Evolutionary conservation across 805 yeast genomes (phyloP).

Genomic region (Starmerella etchellsii): DNA sequence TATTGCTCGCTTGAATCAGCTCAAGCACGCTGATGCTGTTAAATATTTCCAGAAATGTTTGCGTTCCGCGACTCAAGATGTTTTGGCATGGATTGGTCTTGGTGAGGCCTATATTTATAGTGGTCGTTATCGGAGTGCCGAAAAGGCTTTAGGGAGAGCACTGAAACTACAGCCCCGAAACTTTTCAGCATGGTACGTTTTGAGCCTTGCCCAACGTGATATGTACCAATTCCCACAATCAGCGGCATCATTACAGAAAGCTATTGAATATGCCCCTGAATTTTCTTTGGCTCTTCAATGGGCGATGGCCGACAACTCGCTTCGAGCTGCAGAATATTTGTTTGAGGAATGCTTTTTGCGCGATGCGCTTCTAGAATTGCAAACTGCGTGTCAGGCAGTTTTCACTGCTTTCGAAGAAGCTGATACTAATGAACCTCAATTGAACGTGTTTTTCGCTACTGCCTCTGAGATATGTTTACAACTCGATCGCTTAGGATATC

Average conservation of each 20-base stretch:
- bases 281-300: slow-evolving; percentile 43
- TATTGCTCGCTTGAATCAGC: slow-evolving; percentile 54
- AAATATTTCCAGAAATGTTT: slow-evolving; percentile 82
- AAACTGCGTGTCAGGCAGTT: slow-evolving; percentile 36
- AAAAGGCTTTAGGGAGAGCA: slow-evolving; percentile 65
- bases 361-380: slow-evolving; percentile 42
- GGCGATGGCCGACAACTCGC: slow-evolving; percentile 31
- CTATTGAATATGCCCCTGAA: slow-evolving; percentile 11
- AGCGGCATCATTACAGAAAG: slow-evolving; percentile 31
- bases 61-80: slow-evolving; percentile 46
- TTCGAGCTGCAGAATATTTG: slow-evolving; percentile 37
- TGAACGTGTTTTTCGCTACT: slow-evolving; percentile 6
- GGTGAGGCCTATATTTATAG: slow-evolving; percentile 87
- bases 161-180: slow-evolving; percentile 39
- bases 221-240: slow-evolving; percentile 58
- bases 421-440: not conserved
- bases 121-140: slow-evolving; percentile 78
- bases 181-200: slow-evolving; percentile 53
- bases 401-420: slow-evolving; percentile 23
- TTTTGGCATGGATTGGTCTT: slow-evolving; percentile 83
- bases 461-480: slow-evolving; percentile 1
- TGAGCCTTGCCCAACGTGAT: slow-evolving; percentile 51
- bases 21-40: slow-evolving; percentile 65
- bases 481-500: slow-evolving; percentile 2
- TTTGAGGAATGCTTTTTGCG: slow-evolving; percentile 51